phyloP scores from a whole-genome alignment of 2,329 filamentous ascomycete genomes.

The Botrytis medusae region DNA sequence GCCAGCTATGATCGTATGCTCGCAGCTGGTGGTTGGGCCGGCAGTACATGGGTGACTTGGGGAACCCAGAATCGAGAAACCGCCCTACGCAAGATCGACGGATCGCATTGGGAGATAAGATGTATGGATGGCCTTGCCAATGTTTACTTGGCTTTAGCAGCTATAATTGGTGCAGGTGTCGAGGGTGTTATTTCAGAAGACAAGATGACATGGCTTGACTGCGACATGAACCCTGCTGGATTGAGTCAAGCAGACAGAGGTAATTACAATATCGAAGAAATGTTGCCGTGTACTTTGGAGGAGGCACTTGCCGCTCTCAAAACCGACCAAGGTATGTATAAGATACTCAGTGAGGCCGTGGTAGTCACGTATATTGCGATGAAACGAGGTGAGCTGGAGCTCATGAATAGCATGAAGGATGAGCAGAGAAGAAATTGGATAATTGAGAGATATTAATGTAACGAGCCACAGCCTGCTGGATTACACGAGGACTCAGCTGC shows the following conservation, averaged over 20 bases:
- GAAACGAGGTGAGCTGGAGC: slow-evolving; percentile 58
- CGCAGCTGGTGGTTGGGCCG: background rate
- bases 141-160: slow-evolving; percentile 10
- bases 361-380: slow-evolving; percentile 57
- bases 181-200: slow-evolving; percentile 37
- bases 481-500: background rate
- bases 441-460: slow-evolving; percentile 60
- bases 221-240: slow-evolving; percentile 52
- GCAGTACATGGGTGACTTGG: slow-evolving; percentile 24
- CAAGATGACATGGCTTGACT: slow-evolving; percentile 53
- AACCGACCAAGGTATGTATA: slow-evolving; percentile 48
- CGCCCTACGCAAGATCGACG: slow-evolving; percentile 4
- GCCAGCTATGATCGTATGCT: slow-evolving; percentile 10
- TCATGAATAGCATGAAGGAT: slow-evolving; percentile 51
- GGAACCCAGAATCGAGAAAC: slow-evolving; percentile 12
- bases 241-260: slow-evolving; percentile 49
- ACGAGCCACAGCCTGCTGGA: background rate
- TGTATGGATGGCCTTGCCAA: slow-evolving; percentile 26
- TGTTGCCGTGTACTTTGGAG: slow-evolving; percentile 54
- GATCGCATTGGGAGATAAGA: slow-evolving; percentile 22
- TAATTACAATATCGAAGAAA: slow-evolving; percentile 53
- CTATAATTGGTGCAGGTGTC: slow-evolving; percentile 15
- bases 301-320: slow-evolving; percentile 55
- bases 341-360: slow-evolving; percentile 50
- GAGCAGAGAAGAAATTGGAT: slow-evolving; percentile 57